These are phyloP conservation scores for Orbilia ellipsospora DNA, from an alignment of 2,329 filamentous ascomycete genomes.

Conservation along the genomic window DNA sequence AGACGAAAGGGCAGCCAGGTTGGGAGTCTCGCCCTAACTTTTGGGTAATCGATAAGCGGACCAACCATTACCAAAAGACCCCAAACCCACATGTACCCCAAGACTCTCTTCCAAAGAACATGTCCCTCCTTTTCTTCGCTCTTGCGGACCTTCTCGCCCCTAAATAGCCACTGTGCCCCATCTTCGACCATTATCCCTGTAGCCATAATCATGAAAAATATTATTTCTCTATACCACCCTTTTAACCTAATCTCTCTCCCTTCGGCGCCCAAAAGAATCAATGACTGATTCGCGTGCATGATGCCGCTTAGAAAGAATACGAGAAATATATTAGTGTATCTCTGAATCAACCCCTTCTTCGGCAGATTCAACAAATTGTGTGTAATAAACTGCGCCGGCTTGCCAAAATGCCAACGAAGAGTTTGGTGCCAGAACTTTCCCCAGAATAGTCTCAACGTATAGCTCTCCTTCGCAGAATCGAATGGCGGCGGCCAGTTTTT, in stretches of 20 bases:
- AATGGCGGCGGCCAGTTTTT: constrained; percentile 49
- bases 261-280: background rate
- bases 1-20: constrained; percentile 27
- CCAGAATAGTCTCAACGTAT: constrained; percentile 47
- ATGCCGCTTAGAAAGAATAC: constrained; percentile 39
- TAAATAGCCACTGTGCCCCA: constrained; percentile 44
- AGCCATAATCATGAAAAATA: constrained; percentile 28
- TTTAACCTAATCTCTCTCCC: background rate
- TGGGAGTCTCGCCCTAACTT: constrained; percentile 19
- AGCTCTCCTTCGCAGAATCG: constrained; percentile 33
- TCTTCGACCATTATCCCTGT: constrained; percentile 42
- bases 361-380: constrained; percentile 28
- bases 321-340: constrained; percentile 35
- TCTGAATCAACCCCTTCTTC: constrained; percentile 34
- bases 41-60: constrained; percentile 42
- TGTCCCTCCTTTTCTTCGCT: constrained; percentile 35
- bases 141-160: constrained; percentile 30
- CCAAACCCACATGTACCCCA: constrained; percentile 49
- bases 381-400: constrained; percentile 44
- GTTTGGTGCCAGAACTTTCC: constrained; percentile 55
- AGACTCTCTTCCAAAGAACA: constrained; percentile 39
- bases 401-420: constrained; percentile 44
- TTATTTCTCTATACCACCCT: constrained; percentile 10
- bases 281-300: constrained; percentile 36
- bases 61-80: constrained; percentile 20